Evolutionary conservation across 2,329 filamentous ascomycete species (phyloP).

Genomic region (Helicocarpus griseus): DNA sequence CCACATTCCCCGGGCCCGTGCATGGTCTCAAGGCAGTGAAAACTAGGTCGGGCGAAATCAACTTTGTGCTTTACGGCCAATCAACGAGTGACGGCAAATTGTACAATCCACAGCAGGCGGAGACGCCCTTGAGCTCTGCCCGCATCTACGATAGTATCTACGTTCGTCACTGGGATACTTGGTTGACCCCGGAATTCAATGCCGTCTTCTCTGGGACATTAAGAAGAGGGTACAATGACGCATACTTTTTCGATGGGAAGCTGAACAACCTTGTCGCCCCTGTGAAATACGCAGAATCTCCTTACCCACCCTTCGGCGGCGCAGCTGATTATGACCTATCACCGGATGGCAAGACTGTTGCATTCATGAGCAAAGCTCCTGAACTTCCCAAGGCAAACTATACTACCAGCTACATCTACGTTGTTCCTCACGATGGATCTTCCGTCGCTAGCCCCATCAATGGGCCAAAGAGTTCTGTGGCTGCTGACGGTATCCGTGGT

Average conservation of each 20-base stretch:
- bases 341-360: slow-evolving; percentile 30
- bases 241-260: slow-evolving; percentile 43
- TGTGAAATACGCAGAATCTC: slow-evolving; percentile 36
- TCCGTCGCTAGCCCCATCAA: slow-evolving; percentile 38
- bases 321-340: slow-evolving; percentile 65
- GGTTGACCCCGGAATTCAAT: slow-evolving; percentile 57
- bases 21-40: slow-evolving; percentile 29
- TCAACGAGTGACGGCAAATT: slow-evolving; percentile 60
- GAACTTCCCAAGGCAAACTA: slow-evolving; percentile 43
- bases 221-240: slow-evolving; percentile 22
- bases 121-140: slow-evolving; percentile 53
- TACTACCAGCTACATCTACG: slow-evolving; percentile 76
- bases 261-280: slow-evolving; percentile 37
- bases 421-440: slow-evolving; percentile 56
- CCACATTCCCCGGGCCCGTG: slow-evolving; percentile 28
- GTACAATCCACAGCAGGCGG: slow-evolving; percentile 53
- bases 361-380: slow-evolving; percentile 35
- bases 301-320: slow-evolving; percentile 60
- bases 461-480: slow-evolving; percentile 25
- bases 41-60: slow-evolving; percentile 36
- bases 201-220: slow-evolving; percentile 65
- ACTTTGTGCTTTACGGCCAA: slow-evolving; percentile 47
- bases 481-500: slow-evolving; percentile 47
- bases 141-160: slow-evolving; percentile 66
- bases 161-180: slow-evolving; percentile 77